Percentiles rank a stretch among this genome's conserved stretches.
These are phyloP conservation scores for Silene conica DNA, from an alignment of 148 eudicot genomes.

Conservation along the genomic window DNA sequence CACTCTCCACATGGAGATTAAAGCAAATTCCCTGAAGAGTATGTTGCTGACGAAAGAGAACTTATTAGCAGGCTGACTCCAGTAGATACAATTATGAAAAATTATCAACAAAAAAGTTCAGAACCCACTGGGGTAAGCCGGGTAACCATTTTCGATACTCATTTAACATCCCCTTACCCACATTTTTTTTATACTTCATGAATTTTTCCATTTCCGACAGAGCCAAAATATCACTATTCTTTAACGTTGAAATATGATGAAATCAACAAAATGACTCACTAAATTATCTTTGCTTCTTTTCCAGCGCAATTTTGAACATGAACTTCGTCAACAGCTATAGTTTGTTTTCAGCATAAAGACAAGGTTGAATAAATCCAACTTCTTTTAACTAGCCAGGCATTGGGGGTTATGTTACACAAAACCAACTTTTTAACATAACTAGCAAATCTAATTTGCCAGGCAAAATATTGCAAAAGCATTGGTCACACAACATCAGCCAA, in stretches of 20 bases:
- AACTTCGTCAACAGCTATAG: neutral
- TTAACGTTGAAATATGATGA: neutral
- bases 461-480: neutral
- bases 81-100: neutral
- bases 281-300: neutral
- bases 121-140: neutral
- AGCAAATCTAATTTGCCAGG: neutral
- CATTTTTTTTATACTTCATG: neutral
- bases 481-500: neutral
- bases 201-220: neutral
- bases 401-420: neutral
- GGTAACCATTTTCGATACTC: neutral
- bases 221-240: neutral
- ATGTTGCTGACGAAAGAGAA: constrained; percentile 51
- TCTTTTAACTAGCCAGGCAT: neutral
- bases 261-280: neutral
- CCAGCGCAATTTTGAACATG: neutral
- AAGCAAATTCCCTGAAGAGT: constrained; percentile 90
- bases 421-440: neutral
- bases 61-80: constrained; percentile 14
- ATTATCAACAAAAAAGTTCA: neutral
- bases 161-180: neutral
- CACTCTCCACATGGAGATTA: constrained; percentile 97
- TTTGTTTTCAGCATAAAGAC: neutral
- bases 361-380: too few species aligned